phyloP scores from a whole-genome alignment of 2,329 filamentous ascomycete species.

The Aspergillus terreus region DNA sequence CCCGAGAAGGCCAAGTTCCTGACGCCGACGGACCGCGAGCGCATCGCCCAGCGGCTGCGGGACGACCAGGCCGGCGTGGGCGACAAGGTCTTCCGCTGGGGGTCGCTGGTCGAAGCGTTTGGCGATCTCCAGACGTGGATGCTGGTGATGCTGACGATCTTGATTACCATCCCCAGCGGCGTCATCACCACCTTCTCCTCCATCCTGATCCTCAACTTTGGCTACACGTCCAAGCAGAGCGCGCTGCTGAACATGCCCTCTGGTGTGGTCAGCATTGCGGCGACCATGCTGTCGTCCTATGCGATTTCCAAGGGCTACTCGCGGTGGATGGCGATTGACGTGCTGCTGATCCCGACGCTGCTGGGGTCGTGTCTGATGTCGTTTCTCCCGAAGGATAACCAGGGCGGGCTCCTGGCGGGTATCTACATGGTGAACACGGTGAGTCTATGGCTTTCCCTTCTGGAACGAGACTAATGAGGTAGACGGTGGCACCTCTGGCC shows the following conservation, averaged over 20 bases:
- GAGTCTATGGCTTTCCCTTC: background rate
- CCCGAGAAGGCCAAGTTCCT: constrained; percentile 21
- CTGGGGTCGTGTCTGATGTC: constrained; percentile 40
- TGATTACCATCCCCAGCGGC: constrained; percentile 40
- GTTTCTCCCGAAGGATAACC: constrained; percentile 34
- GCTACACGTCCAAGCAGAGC: constrained; percentile 40
- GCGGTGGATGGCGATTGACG: constrained; percentile 40
- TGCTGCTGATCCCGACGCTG: constrained; percentile 44
- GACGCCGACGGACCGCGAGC: constrained; percentile 13
- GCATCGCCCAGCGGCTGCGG: constrained; percentile 15
- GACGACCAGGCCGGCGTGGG: constrained; percentile 19
- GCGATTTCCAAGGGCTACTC: constrained; percentile 37
- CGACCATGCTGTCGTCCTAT: constrained; percentile 37
- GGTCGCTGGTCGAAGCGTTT: constrained; percentile 18
- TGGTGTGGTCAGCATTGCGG: constrained; percentile 38
- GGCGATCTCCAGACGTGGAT: constrained; percentile 20
- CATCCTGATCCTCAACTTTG: constrained; percentile 41
- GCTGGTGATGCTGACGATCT: constrained; percentile 27
- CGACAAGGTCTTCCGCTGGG: constrained; percentile 18
- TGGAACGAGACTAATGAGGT: constrained; percentile 20
- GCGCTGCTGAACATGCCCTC: constrained; percentile 45
- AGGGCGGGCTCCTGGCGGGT: constrained; percentile 39
- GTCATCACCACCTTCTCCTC: constrained; percentile 44
- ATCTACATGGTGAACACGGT: constrained; percentile 38
- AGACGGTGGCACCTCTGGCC: constrained; percentile 40